Evolutionary conservation across 768 basidiomycete species (phyloP).

Genomic region (Hysterangium stoloniferum): DNA sequence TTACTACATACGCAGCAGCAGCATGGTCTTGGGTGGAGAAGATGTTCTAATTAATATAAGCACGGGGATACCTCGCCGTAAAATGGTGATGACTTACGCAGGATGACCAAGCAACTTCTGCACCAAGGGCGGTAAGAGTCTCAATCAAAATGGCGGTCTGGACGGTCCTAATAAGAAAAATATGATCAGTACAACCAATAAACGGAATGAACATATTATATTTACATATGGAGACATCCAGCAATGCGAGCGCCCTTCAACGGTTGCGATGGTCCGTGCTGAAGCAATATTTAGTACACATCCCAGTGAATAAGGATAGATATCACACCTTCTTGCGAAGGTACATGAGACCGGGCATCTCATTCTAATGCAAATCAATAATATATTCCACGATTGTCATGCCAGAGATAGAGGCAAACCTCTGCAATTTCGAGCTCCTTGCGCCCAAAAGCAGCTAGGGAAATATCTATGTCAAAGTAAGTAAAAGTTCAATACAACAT

Average conservation of each 20-base stretch:
- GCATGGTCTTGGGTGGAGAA: slow-evolving; percentile 99
- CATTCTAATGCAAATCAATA: slow-evolving; percentile 45
- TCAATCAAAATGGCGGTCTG: slow-evolving; percentile 99
- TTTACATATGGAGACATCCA: slow-evolving; percentile 93
- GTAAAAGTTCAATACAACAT: slow-evolving; percentile 6
- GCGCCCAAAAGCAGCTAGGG: slow-evolving; percentile 98
- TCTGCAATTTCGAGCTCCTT: slow-evolving; percentile 99
- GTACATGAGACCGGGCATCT: slow-evolving; percentile 96
- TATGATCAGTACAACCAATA: slow-evolving; percentile 7
- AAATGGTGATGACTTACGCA: slow-evolving; percentile 50
- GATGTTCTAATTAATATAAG: slow-evolving; percentile 62
- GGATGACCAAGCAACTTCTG: slow-evolving; percentile 98
- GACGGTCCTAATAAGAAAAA: slow-evolving; percentile 68
- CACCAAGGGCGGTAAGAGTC: slow-evolving; percentile 90
- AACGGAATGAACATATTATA: not conserved
- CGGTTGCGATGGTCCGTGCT: slow-evolving; percentile 79
- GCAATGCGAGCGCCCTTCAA: slow-evolving; percentile 93
- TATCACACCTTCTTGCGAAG: slow-evolving; percentile 69
- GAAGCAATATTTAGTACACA: slow-evolving; percentile 14
- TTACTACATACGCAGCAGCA: slow-evolving; percentile 73
- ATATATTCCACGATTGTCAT: not conserved
- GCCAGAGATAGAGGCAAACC: slow-evolving; percentile 38
- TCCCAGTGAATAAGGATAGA: slow-evolving; percentile 14
- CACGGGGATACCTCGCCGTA: slow-evolving; percentile 4
- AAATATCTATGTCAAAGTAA: slow-evolving; percentile 53